Base-by-base conservation (phyloP, 1,139 yeast species). In the Kodamaea anthophila region DNA sequence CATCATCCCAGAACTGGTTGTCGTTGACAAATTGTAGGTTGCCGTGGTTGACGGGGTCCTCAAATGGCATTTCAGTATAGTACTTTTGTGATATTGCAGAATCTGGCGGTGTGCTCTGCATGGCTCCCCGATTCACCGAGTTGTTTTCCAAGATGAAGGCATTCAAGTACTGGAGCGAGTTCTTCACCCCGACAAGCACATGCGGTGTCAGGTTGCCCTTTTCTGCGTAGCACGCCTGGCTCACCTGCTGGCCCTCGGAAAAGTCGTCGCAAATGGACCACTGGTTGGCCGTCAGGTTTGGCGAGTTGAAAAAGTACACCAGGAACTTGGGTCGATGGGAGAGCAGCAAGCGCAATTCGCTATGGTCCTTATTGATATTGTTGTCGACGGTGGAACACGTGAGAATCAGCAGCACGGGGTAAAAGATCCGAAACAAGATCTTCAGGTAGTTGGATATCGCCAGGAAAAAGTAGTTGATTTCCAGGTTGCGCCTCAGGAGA, bases 261-360 rank as follows among this genome's bases (percentile, higher is more conserved):
- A 82, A 82, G 53, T 82, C 93, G 37, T 81, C 91, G 53, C 91
- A 81, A 15, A 80, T 76, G 2, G 83, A 76, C 93, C 93, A 82
- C 46, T 79, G 86, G 49, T 81, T 80, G 22, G 70, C 55, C 38
- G 64, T 61, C 26, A 71, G 60, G 48, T 64, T 42, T 55, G 62
- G 59, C 8, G 74, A 75, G 42, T 67, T 63, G 44, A 63, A 63
- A 49, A 81, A 81, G 46, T 76, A 79, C 1, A 82, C 91, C 1
- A 87, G 82, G 53, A 82, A 82, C 44, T 77, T 78, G 9, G 93
- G 93, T 21, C 81, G 71, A 37, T 74, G 73, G 12, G 70, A 58
- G 23, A 77, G 54, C 28, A 62, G 58, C 13, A 77, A 51, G 34
- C 77, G 58, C 32, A 77, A 53, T 47, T 77, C 83, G 43, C 65